Evolutionary conservation across 176 grass and related monocot genomes (phyloP), one percentile per base, ranked within the genome.

Genomic region (Ampelocalamus luodianensis): DNA sequence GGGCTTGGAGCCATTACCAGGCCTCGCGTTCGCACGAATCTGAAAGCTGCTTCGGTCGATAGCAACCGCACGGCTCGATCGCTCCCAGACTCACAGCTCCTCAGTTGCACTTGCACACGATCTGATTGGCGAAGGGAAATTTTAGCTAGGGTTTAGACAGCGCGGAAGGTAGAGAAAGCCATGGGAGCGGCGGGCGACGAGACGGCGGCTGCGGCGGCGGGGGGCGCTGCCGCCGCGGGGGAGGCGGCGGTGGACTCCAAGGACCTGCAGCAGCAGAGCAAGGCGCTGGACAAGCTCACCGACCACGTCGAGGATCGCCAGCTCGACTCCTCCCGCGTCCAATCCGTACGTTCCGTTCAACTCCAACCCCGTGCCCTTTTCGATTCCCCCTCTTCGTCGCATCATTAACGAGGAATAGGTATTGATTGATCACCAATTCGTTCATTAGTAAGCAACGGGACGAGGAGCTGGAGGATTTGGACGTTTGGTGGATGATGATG

Each of bases 231-330:
- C 20, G 14, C 86, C 29, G 67, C 65, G 83, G 90, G 68, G 68
- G 83, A 88, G 14, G 83, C 50, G 13, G 68, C 65, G 39, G 85
- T 38, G 76, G 82, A 92, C 76, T 96, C 93, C 43, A 96, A 93
- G 93, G 89, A 92, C 64, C 74, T 92, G 72, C 96, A 96, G 88
- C 93, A 99, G 88, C 96, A 99, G 90, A 99, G 96, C 87, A 99
- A 99, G 87, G 96, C 96, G 61, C 91, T 99, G 29, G 96, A 99
- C 90, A 99, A 99, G 90, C 93, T 99, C 81, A 99, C 96, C 60
- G 96, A 99, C 81, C 96, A 88, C 16, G 96, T 95, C 69, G 95
- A 98, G 70, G 96, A 99, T 40, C 96, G 96, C 75, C 96, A 99
- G 80, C 96, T 99, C 83, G 96, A 99, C 71, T 96, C 93, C 71